Evolutionary conservation across 1,284 basidiomycete species (phyloP).

Genomic region (Tylopilus orsonianus): DNA sequence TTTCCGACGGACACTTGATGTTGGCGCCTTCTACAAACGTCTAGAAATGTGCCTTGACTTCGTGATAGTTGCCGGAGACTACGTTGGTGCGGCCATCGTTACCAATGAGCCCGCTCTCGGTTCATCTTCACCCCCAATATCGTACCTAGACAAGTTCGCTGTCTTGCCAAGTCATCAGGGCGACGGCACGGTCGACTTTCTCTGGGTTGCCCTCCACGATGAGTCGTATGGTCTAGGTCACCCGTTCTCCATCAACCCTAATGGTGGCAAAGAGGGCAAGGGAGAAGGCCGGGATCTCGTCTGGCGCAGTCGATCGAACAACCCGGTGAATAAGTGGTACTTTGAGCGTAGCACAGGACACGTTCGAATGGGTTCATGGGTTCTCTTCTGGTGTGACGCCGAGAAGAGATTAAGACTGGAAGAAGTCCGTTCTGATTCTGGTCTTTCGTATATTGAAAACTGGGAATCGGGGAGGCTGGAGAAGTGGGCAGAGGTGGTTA

Average conservation of each 20-base stretch:
- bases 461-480: conserved; percentile 80
- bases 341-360: conserved; percentile 95
- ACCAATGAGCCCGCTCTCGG: conserved; percentile 70
- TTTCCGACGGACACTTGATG: conserved; percentile 78
- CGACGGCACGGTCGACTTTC: conserved; percentile 97
- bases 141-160: conserved; percentile 99
- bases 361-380: conserved; percentile 80
- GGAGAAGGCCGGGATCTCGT: conserved; percentile 94
- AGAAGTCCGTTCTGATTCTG: conserved; percentile 58
- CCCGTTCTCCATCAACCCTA: conserved; percentile 92
- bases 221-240: conserved; percentile 97
- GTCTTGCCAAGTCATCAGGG: conserved; percentile 94
- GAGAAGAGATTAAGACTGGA: conserved; percentile 78
- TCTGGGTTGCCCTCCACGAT: conserved; percentile 98
- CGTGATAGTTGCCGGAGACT: conserved; percentile 94
- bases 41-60: conserved; percentile 84
- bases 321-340: conserved; percentile 99
- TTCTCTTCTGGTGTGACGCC: conserved; percentile 98
- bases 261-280: conserved; percentile 86
- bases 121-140: conserved; percentile 52
- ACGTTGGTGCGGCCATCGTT: conserved; percentile 93
- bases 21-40: conserved; percentile 76
- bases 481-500: conserved; percentile 74
- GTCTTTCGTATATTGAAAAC: conserved; percentile 74
- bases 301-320: conserved; percentile 91